Evolutionary conservation across 495 filamentous ascomycete species (phyloP), one percentile per base, ranked within the genome.

Genomic region (Rusavskia elegans): DNA sequence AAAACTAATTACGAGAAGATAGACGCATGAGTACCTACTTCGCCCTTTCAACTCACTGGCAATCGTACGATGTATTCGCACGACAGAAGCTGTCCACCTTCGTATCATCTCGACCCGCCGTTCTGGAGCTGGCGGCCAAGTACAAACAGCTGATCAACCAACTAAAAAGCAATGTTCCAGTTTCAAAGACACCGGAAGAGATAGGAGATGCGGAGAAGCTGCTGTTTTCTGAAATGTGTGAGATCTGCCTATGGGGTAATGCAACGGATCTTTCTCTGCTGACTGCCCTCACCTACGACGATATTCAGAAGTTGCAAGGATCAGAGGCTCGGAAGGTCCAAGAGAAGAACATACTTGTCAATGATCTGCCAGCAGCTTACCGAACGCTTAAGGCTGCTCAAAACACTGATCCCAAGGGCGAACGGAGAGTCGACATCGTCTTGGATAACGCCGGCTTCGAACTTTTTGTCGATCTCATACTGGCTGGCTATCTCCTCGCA

Each of bases 191-290:
- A n/a, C 29, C 69, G 16, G 66, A 76, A 50, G 66, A 83, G 55
- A 45, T 75, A 50, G 82, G 82, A 25, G 74, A 85, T 54, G 82
- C 84, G 0, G 84, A 93, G 55, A 75, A 77, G 55, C 62, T 89
- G 1, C 65, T 96, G 17, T 98, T 98, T 65, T 76, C 70, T 3
- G 92, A 96, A 64, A 94, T 97, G 83, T 89, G 81, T 67, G 88
- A 96, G 70, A 92, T 96, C 56, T 96, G 92, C 61, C 76, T 97
- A 19, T 97, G 92, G 92, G 93, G 92, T 9, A 96, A 98, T 66
- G 92, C 93, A 5, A 97, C 90, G 0, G 93, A 97, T 58, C 74
- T 97, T 17, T 94, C 87, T 0, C 83, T 97, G 39, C 71, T 97
- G 37, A 95, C 89, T 0, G 85, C 79, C 54, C 77, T 97, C 50